Conservation (phyloP, 2,329 filamentous ascomycete genomes). For the Nothopassalora personata region DNA sequence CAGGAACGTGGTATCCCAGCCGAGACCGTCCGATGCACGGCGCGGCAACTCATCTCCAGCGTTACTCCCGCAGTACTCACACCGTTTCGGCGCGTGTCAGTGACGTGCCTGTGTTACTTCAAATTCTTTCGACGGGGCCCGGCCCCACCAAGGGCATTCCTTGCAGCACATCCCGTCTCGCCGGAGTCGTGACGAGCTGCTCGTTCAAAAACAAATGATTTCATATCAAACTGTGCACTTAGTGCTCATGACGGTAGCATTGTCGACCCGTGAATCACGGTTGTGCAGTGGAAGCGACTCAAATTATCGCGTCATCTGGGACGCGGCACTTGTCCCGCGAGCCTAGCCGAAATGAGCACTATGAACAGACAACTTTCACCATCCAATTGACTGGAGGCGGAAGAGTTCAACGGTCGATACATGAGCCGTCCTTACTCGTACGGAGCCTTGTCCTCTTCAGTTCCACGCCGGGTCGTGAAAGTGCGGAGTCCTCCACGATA, state of each 20-base stretch:
- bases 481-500: background rate
- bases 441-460: background rate
- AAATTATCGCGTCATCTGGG: background rate
- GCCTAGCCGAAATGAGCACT: constrained; percentile 16
- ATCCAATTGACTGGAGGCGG: background rate
- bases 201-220: constrained; percentile 1
- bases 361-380: background rate
- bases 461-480: background rate
- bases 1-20: constrained; percentile 11
- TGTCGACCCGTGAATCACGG: background rate
- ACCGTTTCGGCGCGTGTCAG: constrained; percentile 11
- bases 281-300: background rate
- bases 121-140: constrained; percentile 7
- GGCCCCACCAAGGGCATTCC: constrained; percentile 9
- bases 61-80: constrained; percentile 1
- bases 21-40: constrained; percentile 2
- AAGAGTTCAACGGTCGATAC: background rate
- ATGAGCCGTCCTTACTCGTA: background rate
- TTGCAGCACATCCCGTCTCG: constrained; percentile 14
- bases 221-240: background rate
- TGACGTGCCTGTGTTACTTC: constrained; percentile 17
- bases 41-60: background rate
- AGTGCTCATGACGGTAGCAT: background rate
- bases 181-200: constrained; percentile 12
- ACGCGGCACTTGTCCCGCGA: background rate